Conservation (phyloP, 1,139 yeast genomes). For the Geotrichum fermentans region DNA sequence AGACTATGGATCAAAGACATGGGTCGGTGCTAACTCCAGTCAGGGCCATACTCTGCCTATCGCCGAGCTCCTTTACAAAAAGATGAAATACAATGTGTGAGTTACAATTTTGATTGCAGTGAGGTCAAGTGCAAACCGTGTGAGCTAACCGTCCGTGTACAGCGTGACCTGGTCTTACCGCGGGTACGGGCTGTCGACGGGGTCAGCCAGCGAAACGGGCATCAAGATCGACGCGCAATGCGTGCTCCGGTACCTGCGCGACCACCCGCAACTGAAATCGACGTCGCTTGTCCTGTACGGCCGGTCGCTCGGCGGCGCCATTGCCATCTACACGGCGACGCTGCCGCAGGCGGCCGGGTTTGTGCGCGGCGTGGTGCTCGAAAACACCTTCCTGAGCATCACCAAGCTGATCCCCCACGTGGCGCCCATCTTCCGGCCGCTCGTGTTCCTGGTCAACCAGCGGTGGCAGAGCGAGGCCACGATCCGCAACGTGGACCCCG, state of each 20-base stretch:
- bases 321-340: slow-evolving; percentile 76
- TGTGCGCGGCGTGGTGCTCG: slow-evolving; percentile 65
- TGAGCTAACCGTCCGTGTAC: too few relatives aligned
- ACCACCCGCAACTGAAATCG: slow-evolving; percentile 49
- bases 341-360: slow-evolving; percentile 38
- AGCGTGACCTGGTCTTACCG: slow-evolving; percentile 74
- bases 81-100: slow-evolving; percentile 64
- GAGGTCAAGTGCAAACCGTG: too few relatives aligned
- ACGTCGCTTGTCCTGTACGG: slow-evolving; percentile 72
- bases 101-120: slow-evolving; percentile 6
- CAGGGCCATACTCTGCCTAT: slow-evolving; percentile 81
- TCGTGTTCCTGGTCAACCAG: slow-evolving; percentile 66
- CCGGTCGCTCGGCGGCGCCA: slow-evolving; percentile 92
- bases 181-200: slow-evolving; percentile 87
- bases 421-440: slow-evolving; percentile 32
- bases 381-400: slow-evolving; percentile 79
- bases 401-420: slow-evolving; percentile 65
- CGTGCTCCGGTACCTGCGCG: slow-evolving; percentile 54
- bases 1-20: slow-evolving; percentile 3
- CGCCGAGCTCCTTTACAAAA: slow-evolving; percentile 62
- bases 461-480: slow-evolving; percentile 74
- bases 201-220: slow-evolving; percentile 71
- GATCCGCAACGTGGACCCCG: slow-evolving; percentile 44
- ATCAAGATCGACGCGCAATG: slow-evolving; percentile 78
- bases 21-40: neutral